phyloP scores from a whole-genome alignment of 129 eudicot species.

The Arctium minus region DNA sequence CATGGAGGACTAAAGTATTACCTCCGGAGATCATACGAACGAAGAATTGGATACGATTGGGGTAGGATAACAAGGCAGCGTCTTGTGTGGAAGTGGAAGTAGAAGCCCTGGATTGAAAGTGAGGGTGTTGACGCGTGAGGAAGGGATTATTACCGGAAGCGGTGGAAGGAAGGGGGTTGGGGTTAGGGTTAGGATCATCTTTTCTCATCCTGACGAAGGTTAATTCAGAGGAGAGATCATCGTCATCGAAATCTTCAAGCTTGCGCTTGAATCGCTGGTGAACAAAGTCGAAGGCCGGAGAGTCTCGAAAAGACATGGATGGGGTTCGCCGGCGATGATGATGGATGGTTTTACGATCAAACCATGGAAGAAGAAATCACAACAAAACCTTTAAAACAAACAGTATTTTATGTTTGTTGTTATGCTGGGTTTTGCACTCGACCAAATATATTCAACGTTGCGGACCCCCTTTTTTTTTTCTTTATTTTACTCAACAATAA shows the following conservation, averaged over 20 bases:
- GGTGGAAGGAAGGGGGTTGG: constrained; percentile 19
- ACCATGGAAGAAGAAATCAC: background rate
- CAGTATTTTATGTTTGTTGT: background rate
- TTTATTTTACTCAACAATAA: no score
- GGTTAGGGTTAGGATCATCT: constrained; percentile 35
- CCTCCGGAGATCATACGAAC: constrained; percentile 47
- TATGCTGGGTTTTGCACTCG: background rate
- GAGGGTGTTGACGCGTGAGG: background rate
- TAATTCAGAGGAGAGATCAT: constrained; percentile 29
- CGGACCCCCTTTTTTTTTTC: background rate
- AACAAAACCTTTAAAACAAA: background rate
- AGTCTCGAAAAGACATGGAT: background rate
- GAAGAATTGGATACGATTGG: constrained; percentile 51
- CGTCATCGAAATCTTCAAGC: constrained; percentile 56
- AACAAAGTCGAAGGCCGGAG: background rate
- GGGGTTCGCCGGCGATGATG: background rate
- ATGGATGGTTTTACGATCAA: background rate
- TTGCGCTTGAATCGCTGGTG: constrained; percentile 52
- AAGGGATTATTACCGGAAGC: constrained; percentile 12
- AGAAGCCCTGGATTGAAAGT: constrained; percentile 18
- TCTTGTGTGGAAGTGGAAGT: constrained; percentile 1
- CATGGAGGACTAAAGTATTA: constrained; percentile 44
- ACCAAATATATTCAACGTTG: background rate
- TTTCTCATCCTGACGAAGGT: constrained; percentile 41
- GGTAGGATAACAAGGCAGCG: background rate